Evolutionary conservation across 345 rosid genomes (phyloP).

Genomic region (Camelina neglecta): DNA sequence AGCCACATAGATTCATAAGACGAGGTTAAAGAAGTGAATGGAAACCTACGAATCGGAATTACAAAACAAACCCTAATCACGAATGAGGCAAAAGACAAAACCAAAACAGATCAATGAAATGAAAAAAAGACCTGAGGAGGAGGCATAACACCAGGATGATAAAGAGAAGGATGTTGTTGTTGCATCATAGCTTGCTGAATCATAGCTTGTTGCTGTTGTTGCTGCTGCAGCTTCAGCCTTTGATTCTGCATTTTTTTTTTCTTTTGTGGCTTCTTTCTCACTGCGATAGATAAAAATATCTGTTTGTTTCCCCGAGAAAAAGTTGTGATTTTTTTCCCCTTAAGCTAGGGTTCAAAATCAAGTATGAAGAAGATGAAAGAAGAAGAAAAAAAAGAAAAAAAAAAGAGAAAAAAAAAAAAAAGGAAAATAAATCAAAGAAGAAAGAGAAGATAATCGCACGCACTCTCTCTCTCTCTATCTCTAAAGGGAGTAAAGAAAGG

Average conservation of each 20-base stretch:
- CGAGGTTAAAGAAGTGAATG: neutral
- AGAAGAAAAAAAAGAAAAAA: neutral
- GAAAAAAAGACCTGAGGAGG: constrained; percentile 73
- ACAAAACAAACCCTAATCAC: no score
- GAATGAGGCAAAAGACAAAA: neutral
- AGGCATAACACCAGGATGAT: constrained; percentile 86
- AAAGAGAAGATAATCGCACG: constrained; percentile 30
- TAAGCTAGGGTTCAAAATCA: constrained; percentile 42
- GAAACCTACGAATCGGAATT: constrained; percentile 11
- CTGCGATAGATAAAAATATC: constrained; percentile 17
- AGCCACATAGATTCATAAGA: neutral
- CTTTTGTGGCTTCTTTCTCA: neutral
- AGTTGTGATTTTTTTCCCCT: constrained; percentile 5
- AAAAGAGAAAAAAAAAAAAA: neutral
- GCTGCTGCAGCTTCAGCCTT: constrained; percentile 59
- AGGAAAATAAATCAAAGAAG: constrained; percentile 25
- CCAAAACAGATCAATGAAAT: neutral
- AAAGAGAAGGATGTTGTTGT: constrained; percentile 76
- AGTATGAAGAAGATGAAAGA: neutral
- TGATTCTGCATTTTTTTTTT: constrained; percentile 43
- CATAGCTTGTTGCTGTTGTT: constrained; percentile 68
- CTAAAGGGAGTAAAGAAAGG: constrained; percentile 25
- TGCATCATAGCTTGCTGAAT: constrained; percentile 88
- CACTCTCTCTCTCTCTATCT: neutral
- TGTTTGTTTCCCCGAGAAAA: constrained; percentile 40